A percentile compares a stretch with the other conserved stretches of the same genome.
Conservation (phyloP, 305 asterid species). For the Solanum hybrid region DNA sequence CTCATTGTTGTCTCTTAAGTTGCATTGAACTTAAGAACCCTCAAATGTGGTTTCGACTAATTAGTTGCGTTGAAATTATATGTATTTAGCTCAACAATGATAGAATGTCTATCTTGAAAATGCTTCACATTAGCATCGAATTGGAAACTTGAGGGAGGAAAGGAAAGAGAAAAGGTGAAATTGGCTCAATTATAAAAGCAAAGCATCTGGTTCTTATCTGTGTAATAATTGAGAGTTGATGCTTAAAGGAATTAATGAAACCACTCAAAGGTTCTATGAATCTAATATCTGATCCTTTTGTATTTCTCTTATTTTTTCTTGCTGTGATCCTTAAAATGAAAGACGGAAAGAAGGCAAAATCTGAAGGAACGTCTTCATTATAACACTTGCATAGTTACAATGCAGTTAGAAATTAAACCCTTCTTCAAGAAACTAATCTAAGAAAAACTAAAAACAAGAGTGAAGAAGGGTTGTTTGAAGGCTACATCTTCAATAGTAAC, state of each 20-base stretch:
- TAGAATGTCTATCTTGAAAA: neutral
- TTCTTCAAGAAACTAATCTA: neutral
- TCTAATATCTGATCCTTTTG: neutral
- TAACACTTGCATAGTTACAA: neutral
- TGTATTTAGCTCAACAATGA: neutral
- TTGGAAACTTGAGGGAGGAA: neutral
- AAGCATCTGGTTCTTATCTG: neutral
- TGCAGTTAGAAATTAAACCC: constrained; percentile 3
- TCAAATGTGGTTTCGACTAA: neutral
- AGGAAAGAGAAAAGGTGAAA: neutral
- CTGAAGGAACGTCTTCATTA: constrained; percentile 8
- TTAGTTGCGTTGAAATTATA: neutral
- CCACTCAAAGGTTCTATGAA: neutral
- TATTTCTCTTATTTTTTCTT: neutral
- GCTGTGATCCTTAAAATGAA: neutral
- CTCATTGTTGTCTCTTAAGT: neutral
- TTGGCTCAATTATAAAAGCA: neutral
- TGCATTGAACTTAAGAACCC: neutral
- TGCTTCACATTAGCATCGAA: neutral
- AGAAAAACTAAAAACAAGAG: neutral
- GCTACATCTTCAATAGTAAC: neutral
- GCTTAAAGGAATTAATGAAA: neutral
- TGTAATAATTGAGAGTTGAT: neutral
- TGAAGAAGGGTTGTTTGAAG: neutral
- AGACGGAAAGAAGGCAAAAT: neutral